Percentiles rank a stretch among this genome's conserved stretches.
phyloP scores from a whole-genome alignment of 169 alveolate genomes.

The Cryptosporidium sp. region DNA sequence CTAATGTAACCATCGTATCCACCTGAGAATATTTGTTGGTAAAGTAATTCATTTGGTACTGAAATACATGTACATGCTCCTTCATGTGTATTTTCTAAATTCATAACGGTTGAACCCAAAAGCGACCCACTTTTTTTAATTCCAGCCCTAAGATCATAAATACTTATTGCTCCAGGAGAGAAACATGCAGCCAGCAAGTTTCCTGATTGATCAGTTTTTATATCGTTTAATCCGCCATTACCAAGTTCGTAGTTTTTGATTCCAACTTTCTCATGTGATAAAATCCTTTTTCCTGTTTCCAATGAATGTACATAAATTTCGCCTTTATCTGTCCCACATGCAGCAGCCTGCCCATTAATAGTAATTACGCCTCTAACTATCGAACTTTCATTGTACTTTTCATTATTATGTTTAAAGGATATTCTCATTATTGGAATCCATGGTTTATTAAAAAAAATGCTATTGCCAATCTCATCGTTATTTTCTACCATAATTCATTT shows the following conservation, averaged over 20 bases:
- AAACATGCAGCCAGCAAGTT: conserved; percentile 39
- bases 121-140: background rate
- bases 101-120: background rate
- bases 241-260: background rate
- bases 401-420: background rate
- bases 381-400: conserved; percentile 6
- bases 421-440: conserved; percentile 53
- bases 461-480: background rate
- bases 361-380: conserved; percentile 47
- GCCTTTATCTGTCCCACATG: conserved; percentile 68
- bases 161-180: conserved; percentile 29
- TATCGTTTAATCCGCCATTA: conserved; percentile 35
- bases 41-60: conserved; percentile 16
- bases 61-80: conserved; percentile 58
- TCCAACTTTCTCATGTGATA: conserved; percentile 17
- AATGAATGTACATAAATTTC: conserved; percentile 19
- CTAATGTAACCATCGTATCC: conserved; percentile 70
- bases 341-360: conserved; percentile 12
- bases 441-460: background rate
- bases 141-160: conserved; percentile 34
- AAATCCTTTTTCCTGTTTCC: conserved; percentile 57
- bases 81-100: conserved; percentile 28
- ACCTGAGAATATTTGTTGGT: conserved; percentile 22
- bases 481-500: background rate
- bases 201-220: conserved; percentile 41